Percentiles rank a stretch among this genome's conserved stretches.
Evolutionary conservation across 2,329 filamentous ascomycete species (phyloP).

Genomic region (Dothideomycetes sp.): DNA sequence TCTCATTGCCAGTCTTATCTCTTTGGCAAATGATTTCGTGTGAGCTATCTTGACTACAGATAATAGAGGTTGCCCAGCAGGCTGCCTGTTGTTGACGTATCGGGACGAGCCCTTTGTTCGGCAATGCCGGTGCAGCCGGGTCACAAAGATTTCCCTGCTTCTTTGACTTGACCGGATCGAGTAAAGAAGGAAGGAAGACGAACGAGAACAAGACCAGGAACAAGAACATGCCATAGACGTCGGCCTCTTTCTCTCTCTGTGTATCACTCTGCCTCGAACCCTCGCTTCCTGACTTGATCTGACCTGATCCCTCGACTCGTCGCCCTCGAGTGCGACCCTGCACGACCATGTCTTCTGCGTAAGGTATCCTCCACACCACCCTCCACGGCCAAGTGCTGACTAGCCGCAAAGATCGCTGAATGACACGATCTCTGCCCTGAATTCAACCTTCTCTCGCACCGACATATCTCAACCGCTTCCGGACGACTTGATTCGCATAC

Average conservation of each 20-base stretch:
- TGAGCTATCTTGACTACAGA: too few species aligned
- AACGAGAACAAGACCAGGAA: not conserved
- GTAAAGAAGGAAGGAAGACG: too few species aligned
- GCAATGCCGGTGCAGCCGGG: slow-evolving; percentile 3
- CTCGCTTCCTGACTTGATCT: slow-evolving; percentile 1
- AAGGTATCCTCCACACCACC: not conserved
- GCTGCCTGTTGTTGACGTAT: slow-evolving; percentile 1
- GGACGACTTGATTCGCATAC: slow-evolving; percentile 51
- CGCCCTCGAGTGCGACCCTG: not conserved
- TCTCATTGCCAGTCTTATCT: too few species aligned
- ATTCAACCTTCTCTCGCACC: slow-evolving; percentile 29
- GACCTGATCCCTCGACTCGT: not conserved
- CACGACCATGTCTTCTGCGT: slow-evolving; percentile 14
- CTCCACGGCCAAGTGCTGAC: not conserved
- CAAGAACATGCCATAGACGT: slow-evolving; percentile 8
- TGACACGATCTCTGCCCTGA: slow-evolving; percentile 36
- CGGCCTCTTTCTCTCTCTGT: too few species aligned
- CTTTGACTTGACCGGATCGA: not conserved
- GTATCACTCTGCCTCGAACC: too few species aligned
- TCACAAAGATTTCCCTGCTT: slow-evolving; percentile 4
- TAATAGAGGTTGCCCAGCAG: too few species aligned
- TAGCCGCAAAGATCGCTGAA: slow-evolving; percentile 33
- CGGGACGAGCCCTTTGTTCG: not conserved
- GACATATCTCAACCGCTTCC: slow-evolving; percentile 48
- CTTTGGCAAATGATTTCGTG: too few species aligned